Base-by-base conservation (phyloP, 495 filamentous ascomycete species). In the Annulohypoxylon nitens region DNA sequence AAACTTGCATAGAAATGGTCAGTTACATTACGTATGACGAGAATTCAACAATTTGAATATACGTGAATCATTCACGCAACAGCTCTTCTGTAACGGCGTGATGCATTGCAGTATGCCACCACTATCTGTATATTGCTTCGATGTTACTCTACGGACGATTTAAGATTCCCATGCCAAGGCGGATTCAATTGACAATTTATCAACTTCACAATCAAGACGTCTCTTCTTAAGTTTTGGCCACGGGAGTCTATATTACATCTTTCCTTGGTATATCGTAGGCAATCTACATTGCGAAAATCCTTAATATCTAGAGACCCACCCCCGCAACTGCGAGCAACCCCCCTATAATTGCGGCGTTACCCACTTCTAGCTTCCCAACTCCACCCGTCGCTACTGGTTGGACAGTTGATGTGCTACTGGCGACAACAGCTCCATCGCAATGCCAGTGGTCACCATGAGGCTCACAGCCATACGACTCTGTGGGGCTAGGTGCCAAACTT, bases 371-470 rank as follows among this genome's bases (percentile, higher is more conserved):
- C 20, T 55, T 69, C 64, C 47, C 61, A 64, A 39, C 47, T 16
- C 53, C 54, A 11, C 3, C 61, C 1, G 65, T 65, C 41, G 26
- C 64, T 36, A 18, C 20, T 23, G 69, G 41, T 36, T 45, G 34
- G 1, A 11, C n/a, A 18, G 59, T 18, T n/a, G 69, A 36, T 20
- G 69, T 26, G 36, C 18, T 69, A 36, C 8, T 26, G 6, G 55
- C 11, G 7, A 47, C 30, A 7, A 55, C 64, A 30, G 75, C 65
- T 26, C 80, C 79, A 18, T 77, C 76, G 62, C 81, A 83, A 58
- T 83, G 80, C 81, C 79, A 83, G 63, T 83, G 80, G 54, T 83
- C 80, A 20, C 81, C 80, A 41, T 81, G 80, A 11, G 79, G 39
- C 20, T 77, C 68, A 53, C 81, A 83, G 37, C 80, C 79, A 16